phyloP scores from a whole-genome alignment of 2,329 filamentous ascomycete species.

The Fusarium nematophilum region DNA sequence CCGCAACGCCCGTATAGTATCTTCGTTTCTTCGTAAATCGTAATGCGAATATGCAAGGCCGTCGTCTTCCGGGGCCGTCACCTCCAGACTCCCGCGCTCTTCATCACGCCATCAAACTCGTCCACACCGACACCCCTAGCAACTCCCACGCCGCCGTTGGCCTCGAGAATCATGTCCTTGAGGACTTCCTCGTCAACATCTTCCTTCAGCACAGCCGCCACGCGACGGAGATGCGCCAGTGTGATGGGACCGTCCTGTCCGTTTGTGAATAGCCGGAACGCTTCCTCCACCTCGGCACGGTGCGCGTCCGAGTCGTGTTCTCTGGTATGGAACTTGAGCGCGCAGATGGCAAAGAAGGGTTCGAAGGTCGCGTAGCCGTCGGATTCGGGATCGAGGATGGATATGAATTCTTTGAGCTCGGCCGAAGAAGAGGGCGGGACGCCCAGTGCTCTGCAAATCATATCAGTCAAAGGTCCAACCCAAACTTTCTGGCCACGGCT shows the following conservation, averaged over 20 bases:
- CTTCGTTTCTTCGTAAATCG: slow-evolving; percentile 34
- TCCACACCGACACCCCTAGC: slow-evolving; percentile 77
- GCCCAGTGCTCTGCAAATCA: slow-evolving; percentile 76
- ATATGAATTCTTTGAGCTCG: slow-evolving; percentile 81
- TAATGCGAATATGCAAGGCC: slow-evolving; percentile 8
- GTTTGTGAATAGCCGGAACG: slow-evolving; percentile 83
- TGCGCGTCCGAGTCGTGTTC: slow-evolving; percentile 65
- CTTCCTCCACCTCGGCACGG: slow-evolving; percentile 78
- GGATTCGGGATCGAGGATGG: slow-evolving; percentile 83
- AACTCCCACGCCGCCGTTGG: slow-evolving; percentile 82
- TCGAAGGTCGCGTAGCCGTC: slow-evolving; percentile 83
- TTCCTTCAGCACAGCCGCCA: slow-evolving; percentile 86
- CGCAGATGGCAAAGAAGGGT: slow-evolving; percentile 88
- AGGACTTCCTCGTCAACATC: slow-evolving; percentile 85
- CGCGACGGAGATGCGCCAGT: slow-evolving; percentile 78
- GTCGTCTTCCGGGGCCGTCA: slow-evolving; percentile 55
- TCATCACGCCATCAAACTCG: slow-evolving; percentile 90
- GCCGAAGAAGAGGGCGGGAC: slow-evolving; percentile 71
- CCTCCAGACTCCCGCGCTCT: slow-evolving; percentile 83
- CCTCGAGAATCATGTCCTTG: slow-evolving; percentile 94
- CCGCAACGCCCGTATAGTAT: slow-evolving; percentile 10
- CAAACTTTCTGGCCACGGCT: slow-evolving; percentile 39
- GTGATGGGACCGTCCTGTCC: slow-evolving; percentile 72
- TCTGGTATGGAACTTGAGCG: slow-evolving; percentile 80
- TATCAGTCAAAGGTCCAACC: slow-evolving; percentile 3